Percentiles rank a stretch among this genome's conserved stretches.
phyloP scores from a whole-genome alignment of 768 basidiomycete genomes.

The Holtermannia corniformis region DNA sequence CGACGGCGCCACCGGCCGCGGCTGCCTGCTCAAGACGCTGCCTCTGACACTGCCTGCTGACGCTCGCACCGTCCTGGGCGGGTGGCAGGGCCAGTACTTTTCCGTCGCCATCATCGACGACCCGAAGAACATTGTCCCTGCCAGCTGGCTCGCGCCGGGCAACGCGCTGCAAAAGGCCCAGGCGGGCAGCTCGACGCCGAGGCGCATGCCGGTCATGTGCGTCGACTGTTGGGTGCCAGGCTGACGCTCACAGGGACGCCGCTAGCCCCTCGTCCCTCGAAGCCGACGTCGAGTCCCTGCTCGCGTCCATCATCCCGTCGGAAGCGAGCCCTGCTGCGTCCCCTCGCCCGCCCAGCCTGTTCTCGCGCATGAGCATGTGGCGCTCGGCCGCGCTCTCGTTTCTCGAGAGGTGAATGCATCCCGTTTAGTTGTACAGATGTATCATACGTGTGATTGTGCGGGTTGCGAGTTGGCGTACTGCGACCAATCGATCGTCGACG shows the following conservation, averaged over 20 bases:
- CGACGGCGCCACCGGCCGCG: too few relatives aligned
- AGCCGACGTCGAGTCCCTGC: neutral
- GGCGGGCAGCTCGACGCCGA: neutral
- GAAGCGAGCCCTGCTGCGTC: neutral
- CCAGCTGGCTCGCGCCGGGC: neutral
- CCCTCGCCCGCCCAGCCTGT: neutral
- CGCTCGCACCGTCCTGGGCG: too few relatives aligned
- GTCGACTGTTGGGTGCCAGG: neutral
- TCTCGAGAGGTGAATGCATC: too few relatives aligned
- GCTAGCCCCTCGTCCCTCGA: neutral
- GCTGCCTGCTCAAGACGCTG: neutral
- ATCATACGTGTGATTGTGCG: too few relatives aligned
- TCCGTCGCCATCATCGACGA: neutral
- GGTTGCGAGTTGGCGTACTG: too few relatives aligned
- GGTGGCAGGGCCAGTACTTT: neutral
- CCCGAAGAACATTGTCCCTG: neutral
- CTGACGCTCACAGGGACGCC: neutral
- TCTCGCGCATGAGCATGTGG: neutral
- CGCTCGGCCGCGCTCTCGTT: neutral
- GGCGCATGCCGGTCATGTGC: neutral
- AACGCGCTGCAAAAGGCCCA: neutral
- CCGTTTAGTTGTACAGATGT: too few relatives aligned
- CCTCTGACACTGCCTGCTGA: too few relatives aligned
- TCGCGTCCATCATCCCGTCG: neutral
- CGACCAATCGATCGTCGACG: neutral